These are phyloP conservation scores for Fusarium humuli DNA, from an alignment of 2,329 filamentous ascomycete species.

Conservation along the genomic window DNA sequence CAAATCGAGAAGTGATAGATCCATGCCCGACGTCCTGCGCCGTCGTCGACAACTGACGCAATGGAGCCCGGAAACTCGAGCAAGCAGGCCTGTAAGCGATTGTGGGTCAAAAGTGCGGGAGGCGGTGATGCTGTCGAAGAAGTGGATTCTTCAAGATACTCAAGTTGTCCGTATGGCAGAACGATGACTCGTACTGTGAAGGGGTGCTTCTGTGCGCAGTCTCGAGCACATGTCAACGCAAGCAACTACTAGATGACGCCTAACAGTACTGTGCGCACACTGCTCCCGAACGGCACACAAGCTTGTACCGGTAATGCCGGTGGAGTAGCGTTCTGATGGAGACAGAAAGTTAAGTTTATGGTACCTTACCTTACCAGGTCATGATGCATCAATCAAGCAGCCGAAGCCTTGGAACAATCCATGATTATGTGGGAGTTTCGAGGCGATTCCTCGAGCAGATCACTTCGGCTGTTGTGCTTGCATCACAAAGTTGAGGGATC, in stretches of 20 bases:
- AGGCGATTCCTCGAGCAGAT: slow-evolving; percentile 21
- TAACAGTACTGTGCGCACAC: slow-evolving; percentile 18
- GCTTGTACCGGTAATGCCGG: slow-evolving; percentile 3
- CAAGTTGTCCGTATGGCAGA: slow-evolving; percentile 21
- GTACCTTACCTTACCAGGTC: slow-evolving; percentile 31
- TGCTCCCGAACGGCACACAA: slow-evolving; percentile 19
- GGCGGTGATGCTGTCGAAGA: slow-evolving; percentile 37
- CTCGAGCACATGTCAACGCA: not conserved
- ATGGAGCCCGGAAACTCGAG: slow-evolving; percentile 30
- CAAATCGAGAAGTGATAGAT: slow-evolving; percentile 22
- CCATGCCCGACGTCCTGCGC: slow-evolving; percentile 9
- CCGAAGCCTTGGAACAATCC: slow-evolving; percentile 35
- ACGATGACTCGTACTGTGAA: slow-evolving; percentile 27
- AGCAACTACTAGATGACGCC: not conserved
- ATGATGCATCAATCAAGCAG: slow-evolving; percentile 26
- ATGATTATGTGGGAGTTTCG: slow-evolving; percentile 26
- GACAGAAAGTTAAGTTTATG: slow-evolving; percentile 31
- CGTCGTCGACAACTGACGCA: slow-evolving; percentile 37
- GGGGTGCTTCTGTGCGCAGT: slow-evolving; percentile 1
- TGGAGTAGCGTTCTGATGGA: slow-evolving; percentile 34
- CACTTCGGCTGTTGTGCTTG: slow-evolving; percentile 5
- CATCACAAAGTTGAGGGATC: not conserved
- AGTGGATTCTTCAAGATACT: slow-evolving; percentile 25
- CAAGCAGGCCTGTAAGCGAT: slow-evolving; percentile 32
- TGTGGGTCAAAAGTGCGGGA: slow-evolving; percentile 35